Conservation (phyloP, 352 stramenopile species). For the Thalassiosira oceanica region DNA sequence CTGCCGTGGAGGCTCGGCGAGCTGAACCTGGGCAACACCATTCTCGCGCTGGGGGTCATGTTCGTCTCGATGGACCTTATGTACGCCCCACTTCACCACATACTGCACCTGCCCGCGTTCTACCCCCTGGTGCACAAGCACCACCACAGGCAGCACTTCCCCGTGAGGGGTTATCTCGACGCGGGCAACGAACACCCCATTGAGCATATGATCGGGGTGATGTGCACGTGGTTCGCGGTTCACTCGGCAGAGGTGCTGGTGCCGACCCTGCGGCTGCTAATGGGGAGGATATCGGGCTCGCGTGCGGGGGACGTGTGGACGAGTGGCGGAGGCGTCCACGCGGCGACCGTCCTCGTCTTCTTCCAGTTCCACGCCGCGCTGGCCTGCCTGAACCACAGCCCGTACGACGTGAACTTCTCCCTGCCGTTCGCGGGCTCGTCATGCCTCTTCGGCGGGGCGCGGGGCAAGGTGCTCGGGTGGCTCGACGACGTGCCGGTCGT, state of each 20-base stretch:
- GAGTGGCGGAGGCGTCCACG: conserved; percentile 52
- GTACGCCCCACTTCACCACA: conserved; percentile 75
- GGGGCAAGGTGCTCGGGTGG: background rate
- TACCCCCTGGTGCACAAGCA: conserved; percentile 82
- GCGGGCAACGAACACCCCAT: conserved; percentile 81
- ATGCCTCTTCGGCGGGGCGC: conserved; percentile 13
- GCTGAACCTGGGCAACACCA: conserved; percentile 52
- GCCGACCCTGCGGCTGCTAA: conserved; percentile 11
- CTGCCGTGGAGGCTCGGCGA: conserved; percentile 37
- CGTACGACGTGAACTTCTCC: conserved; percentile 75
- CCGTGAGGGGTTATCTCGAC: conserved; percentile 76
- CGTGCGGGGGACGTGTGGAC: background rate
- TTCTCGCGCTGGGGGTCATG: conserved; percentile 68
- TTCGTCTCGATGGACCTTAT: conserved; percentile 75
- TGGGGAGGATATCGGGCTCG: conserved; percentile 1
- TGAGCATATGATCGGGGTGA: conserved; percentile 73
- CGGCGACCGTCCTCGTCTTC: conserved; percentile 67
- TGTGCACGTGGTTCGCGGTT: conserved; percentile 57
- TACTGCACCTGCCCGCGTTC: conserved; percentile 66
- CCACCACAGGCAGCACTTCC: conserved; percentile 80
- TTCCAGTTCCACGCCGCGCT: conserved; percentile 77
- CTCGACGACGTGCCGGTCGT: conserved; percentile 12
- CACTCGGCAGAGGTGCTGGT: conserved; percentile 32
- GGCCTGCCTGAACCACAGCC: conserved; percentile 79
- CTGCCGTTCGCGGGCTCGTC: conserved; percentile 47